Conservation (phyloP, 495 filamentous ascomycete species). For the Terfezia boudieri region DNA sequence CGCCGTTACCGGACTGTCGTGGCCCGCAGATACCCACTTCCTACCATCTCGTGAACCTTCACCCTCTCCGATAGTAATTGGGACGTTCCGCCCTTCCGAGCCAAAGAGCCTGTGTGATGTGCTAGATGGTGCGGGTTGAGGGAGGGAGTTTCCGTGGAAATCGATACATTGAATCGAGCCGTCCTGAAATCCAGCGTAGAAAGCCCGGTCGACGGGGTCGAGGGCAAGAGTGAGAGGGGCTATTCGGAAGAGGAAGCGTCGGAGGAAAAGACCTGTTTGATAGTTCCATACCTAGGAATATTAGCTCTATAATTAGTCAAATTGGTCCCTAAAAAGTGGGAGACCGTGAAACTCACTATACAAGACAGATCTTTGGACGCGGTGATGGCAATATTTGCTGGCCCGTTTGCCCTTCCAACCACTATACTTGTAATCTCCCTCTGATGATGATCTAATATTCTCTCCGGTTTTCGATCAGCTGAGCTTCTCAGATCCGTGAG, state of each 20-base stretch:
- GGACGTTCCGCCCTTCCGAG: conserved; percentile 9
- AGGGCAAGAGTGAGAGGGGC: conserved; percentile 48
- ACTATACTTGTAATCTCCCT: conserved; percentile 13
- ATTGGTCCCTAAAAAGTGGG: background rate
- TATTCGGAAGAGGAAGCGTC: conserved; percentile 57
- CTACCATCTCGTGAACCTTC: conserved; percentile 3
- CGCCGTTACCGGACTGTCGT: conserved; percentile 8
- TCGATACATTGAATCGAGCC: conserved; percentile 63
- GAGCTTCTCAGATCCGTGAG: conserved; percentile 31
- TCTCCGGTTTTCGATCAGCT: conserved; percentile 6
- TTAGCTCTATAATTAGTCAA: background rate
- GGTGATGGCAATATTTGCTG: conserved; percentile 13
- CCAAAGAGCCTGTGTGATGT: conserved; percentile 8
- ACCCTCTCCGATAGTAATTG: conserved; percentile 9
- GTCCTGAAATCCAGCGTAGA: conserved; percentile 66
- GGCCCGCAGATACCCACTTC: background rate
- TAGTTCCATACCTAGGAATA: conserved; percentile 51
- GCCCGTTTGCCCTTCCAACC: conserved; percentile 15
- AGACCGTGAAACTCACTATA: background rate
- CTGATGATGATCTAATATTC: conserved; percentile 14
- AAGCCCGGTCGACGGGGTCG: conserved; percentile 63
- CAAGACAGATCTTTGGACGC: conserved; percentile 9
- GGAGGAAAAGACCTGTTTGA: conserved; percentile 44
- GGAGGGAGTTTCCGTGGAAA: conserved; percentile 21
- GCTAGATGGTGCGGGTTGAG: conserved; percentile 1